Base-by-base conservation (phyloP, 495 filamentous ascomycete genomes). In the Apiosordaria backusii region DNA sequence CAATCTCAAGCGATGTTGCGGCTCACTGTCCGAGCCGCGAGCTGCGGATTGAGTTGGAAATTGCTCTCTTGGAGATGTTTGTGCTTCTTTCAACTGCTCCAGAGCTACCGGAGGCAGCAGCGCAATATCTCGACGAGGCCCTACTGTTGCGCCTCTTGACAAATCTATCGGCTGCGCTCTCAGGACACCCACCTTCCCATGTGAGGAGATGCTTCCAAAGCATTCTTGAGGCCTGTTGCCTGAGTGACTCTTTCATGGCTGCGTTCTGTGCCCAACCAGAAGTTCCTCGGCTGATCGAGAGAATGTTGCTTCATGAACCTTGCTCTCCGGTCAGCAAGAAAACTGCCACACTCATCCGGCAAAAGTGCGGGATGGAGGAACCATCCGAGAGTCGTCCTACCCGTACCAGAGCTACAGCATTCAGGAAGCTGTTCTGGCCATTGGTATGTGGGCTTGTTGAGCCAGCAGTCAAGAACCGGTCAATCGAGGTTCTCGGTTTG, bases 191-290 rank as follows among this genome's bases (percentile, higher is more conserved):
- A 13, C 35, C 35, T 13, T 7, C 35, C 16, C 70, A 86, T 72
- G 68, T 86, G 4, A 73, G 79, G 57, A 71, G 83, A 52, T 84
- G 83, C 26, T 88, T 92, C 61, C 83, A 85, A 16, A 79, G 86
- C 15, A 77, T 93, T 3, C 76, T 92, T 0, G 86, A 91, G 72
- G 85, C 82, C 18, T 90, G 88, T 53, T 75, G 87, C 15, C 81
- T 86, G 57, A 89, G 85, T 61, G 66, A 75, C 13, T 63, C 70
- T 0, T 83, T 92, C 67, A 91, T 90, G 89, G 64, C 72, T 3
- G 77, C 79, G 4, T 85, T 92, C 66, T 83, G 72, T 45, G 61
- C 65, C 13, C 78, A 82, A 68, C 64, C 69, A 6, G 60, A 65
- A 1, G 70, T 76, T 1, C 68, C 70, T 3, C 57, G 68, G 10